Percentiles rank a stretch among this genome's conserved stretches.
phyloP scores from a whole-genome alignment of 495 filamentous ascomycete species.

The Tuber umbilicatum region DNA sequence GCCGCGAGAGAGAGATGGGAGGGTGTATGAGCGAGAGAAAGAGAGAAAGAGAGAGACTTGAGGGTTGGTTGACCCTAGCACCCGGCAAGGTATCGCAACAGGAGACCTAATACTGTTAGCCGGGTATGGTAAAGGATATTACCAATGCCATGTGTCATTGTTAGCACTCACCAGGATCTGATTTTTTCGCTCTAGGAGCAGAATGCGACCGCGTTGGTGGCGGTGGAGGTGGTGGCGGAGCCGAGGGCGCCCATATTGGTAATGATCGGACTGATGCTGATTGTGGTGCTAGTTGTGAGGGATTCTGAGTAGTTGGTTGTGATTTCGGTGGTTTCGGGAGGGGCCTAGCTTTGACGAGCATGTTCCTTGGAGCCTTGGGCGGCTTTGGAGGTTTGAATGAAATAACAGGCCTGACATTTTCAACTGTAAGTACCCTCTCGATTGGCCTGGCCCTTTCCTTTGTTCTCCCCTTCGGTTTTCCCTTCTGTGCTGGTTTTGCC shows the following conservation, averaged over 20 bases:
- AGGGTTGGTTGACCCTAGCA: not conserved
- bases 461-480: not conserved
- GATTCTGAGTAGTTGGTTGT: not conserved
- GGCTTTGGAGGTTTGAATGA: not conserved
- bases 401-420: not conserved
- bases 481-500: not conserved
- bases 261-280: not conserved
- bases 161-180: not conserved
- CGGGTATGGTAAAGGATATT: not conserved
- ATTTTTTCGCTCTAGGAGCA: not conserved
- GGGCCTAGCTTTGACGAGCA: not conserved
- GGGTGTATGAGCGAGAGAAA: not conserved
- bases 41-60: not conserved
- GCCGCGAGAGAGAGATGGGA: not conserved
- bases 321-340: not conserved
- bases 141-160: too few relatives aligned
- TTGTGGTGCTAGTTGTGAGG: not conserved
- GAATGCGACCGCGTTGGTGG: not conserved
- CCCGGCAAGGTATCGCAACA: slow-evolving; percentile 1
- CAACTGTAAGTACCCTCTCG: not conserved
- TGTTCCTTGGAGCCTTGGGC: not conserved
- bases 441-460: not conserved
- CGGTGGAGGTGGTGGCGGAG: not conserved
- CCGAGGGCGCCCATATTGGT: not conserved
- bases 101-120: not conserved